Percentiles rank a stretch among this genome's conserved stretches.
phyloP scores from a whole-genome alignment of 495 filamentous ascomycete genomes.

The Hypoxylon cercidicola region DNA sequence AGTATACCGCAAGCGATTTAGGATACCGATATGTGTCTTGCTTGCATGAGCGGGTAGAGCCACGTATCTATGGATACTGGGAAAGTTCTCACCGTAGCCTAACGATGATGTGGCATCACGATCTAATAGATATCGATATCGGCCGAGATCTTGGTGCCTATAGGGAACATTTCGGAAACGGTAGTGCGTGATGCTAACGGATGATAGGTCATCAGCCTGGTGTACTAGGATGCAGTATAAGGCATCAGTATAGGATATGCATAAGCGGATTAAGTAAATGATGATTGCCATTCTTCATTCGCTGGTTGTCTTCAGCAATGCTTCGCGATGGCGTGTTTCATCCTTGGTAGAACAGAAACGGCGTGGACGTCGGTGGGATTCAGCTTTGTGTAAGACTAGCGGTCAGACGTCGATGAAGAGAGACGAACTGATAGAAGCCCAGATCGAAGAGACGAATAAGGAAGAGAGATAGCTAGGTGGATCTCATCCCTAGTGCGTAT shows the following conservation, averaged over 20 bases:
- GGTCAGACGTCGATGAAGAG: constrained; percentile 18
- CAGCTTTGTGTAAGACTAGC: constrained; percentile 29
- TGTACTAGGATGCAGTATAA: neutral
- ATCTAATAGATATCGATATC: neutral
- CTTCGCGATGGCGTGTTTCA: constrained; percentile 19
- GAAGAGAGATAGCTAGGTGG: constrained; percentile 6
- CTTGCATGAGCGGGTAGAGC: constrained; percentile 18
- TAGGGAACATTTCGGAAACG: no score
- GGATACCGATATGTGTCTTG: constrained; percentile 19
- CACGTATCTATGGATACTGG: constrained; percentile 8
- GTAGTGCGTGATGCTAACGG: neutral
- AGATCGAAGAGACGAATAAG: constrained; percentile 21
- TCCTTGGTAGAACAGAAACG: constrained; percentile 13
- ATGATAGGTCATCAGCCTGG: neutral
- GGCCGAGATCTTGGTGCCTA: no score
- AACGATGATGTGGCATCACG: neutral
- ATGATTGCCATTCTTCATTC: neutral
- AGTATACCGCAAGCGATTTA: constrained; percentile 25
- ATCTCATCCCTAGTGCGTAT: neutral
- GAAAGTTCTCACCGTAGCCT: neutral
- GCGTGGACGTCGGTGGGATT: constrained; percentile 26
- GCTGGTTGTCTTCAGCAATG: constrained; percentile 1
- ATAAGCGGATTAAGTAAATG: constrained; percentile 11
- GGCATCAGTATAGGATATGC: neutral
- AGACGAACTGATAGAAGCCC: constrained; percentile 12